Conservation (phyloP, 2,329 filamentous ascomycete species). For the Coniochaeta ligniaria region DNA sequence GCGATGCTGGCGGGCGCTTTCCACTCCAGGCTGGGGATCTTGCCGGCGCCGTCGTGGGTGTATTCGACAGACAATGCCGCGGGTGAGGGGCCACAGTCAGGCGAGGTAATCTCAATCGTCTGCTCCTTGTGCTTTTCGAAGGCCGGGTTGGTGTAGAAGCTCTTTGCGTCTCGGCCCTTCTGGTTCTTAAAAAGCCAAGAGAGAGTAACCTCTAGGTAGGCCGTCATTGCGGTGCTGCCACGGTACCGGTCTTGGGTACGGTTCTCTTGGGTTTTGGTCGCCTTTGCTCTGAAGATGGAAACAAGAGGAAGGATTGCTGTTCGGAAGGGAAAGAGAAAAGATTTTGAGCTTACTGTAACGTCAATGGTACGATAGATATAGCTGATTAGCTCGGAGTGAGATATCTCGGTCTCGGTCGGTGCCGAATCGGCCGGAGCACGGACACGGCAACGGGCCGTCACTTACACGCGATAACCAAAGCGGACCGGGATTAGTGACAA, state of each 20-base stretch:
- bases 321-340: neutral
- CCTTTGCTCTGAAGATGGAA: neutral
- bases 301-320: neutral
- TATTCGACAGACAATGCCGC: constrained; percentile 27
- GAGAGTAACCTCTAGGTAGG: constrained; percentile 22
- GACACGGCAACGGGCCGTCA: neutral
- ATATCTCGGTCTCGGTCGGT: neutral
- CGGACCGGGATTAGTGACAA: neutral
- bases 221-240: neutral
- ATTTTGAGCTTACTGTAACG: neutral
- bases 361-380: neutral
- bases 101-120: constrained; percentile 29
- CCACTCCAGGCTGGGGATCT: constrained; percentile 34
- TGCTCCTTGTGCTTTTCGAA: constrained; percentile 24
- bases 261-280: neutral
- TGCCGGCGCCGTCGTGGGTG: constrained; percentile 28
- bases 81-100: constrained; percentile 29
- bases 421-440: neutral
- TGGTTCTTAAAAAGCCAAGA: constrained; percentile 31
- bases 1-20: constrained; percentile 19
- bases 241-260: neutral
- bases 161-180: constrained; percentile 28
- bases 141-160: constrained; percentile 27
- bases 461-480: neutral
- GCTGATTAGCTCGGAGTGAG: neutral